Base-by-base conservation (phyloP, 2,329 filamentous ascomycete species). In the Bipolaris bicolor region DNA sequence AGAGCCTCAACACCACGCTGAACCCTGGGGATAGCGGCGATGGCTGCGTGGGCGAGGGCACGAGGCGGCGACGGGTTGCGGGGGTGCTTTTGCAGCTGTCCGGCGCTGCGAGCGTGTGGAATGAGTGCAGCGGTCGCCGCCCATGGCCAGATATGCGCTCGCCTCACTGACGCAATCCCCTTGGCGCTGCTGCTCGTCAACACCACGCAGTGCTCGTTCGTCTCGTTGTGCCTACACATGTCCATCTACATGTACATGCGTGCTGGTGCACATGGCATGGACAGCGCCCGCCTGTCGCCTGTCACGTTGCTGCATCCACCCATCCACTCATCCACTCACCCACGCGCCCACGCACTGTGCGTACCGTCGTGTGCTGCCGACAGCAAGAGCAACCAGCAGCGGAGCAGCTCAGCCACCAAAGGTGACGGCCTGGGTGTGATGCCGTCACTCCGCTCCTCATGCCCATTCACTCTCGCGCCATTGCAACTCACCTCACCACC, bases 1-100 rank as follows among this genome's bases (percentile, higher is more conserved):
- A 53, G 49, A 57, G 55, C 55, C 55, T 52, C 55, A 57, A 57
- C 57, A 59, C 57, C 52, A 59, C 47, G 52, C 43, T 36, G 56
- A 56, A 55, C 48, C 55, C 56, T 55, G 55, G 33, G 26, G 24
- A 45, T 47, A 29, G 50, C 29, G 20, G 44, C 24, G 45, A 40
- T n/a, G 31, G 18, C 29, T 22, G 18, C 7, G 10, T 36, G 26
- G 22, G 18, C 18, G 16, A 31, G 43, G 6, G 24, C 11, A 26
- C 10, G 10, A 15, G 39, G 10, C 39, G 20, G 39, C 18, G 10
- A 24, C 37, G 33, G 13, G 11, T 45, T 55, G 52, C 52, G 47
- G 47, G 22, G 52, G 47, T 40, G 15, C 31, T 16, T 22, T 43
- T 50, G 52, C 52, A 55, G 45, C 49, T 33, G 45, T n/a, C 52